Evolutionary conservation across 129 eudicot species (phyloP).

Genomic region (Chrysanthemum lavandulifolium): DNA sequence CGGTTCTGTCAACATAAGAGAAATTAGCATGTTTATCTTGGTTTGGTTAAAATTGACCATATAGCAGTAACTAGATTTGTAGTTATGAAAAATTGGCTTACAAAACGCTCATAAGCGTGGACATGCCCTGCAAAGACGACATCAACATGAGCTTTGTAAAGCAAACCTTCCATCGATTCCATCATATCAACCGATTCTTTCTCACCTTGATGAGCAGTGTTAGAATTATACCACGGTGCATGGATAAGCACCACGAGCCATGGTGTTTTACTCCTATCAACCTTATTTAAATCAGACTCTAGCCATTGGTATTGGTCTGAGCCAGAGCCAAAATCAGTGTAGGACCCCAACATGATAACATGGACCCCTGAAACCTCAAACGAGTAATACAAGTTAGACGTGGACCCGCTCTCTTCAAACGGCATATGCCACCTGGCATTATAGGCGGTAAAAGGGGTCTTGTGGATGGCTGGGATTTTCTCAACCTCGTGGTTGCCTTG

Average conservation of each 20-base stretch:
- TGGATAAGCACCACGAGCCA: slow-evolving; percentile 70
- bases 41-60: neutral
- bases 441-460: slow-evolving; percentile 45
- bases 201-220: slow-evolving; percentile 73
- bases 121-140: slow-evolving; percentile 77
- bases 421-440: slow-evolving; percentile 92
- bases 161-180: slow-evolving; percentile 60
- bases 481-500: slow-evolving; percentile 86
- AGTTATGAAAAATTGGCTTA: slow-evolving; percentile 25
- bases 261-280: slow-evolving; percentile 61
- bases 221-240: slow-evolving; percentile 81
- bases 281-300: slow-evolving; percentile 43
- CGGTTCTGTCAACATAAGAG: slow-evolving; percentile 31
- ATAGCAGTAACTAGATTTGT: neutral
- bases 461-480: slow-evolving; percentile 34
- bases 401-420: slow-evolving; percentile 60
- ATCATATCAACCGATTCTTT: slow-evolving; percentile 51
- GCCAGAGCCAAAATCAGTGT: slow-evolving; percentile 49
- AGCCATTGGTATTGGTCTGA: slow-evolving; percentile 77
- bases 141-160: slow-evolving; percentile 62
- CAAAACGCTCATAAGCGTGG: slow-evolving; percentile 81
- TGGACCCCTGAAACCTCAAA: slow-evolving; percentile 69
- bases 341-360: slow-evolving; percentile 77
- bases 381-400: slow-evolving; percentile 64
- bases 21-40: neutral